Conservation (phyloP, 192 early-diverging fungal genomes). For the Gamsiella multidivaricata region DNA sequence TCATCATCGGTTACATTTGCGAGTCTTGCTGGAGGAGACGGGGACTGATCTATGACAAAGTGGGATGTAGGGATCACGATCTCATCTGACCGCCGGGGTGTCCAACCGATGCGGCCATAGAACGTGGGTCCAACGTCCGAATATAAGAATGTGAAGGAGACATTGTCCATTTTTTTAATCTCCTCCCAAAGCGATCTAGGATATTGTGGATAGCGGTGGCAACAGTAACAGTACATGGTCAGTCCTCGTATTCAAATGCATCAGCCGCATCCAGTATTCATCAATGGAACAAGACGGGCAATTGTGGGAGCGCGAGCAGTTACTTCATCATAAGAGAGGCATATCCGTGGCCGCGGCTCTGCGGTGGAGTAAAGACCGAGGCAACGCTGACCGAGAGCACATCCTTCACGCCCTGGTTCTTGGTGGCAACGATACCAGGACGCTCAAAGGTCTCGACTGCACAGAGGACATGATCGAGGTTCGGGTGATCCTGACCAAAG, state of each 20-base stretch:
- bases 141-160: conserved; percentile 32
- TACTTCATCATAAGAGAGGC: conserved; percentile 44
- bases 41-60: neutral
- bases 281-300: too few species aligned
- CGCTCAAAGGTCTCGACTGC: conserved; percentile 33
- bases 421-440: conserved; percentile 29
- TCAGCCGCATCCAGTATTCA: neutral
- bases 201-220: neutral
- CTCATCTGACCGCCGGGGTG: conserved; percentile 17
- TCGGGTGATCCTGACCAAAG: conserved; percentile 20
- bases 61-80: conserved; percentile 24
- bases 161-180: conserved; percentile 20
- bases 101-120: conserved; percentile 38
- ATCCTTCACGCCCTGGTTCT: conserved; percentile 23
- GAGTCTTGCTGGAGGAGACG: neutral
- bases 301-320: neutral
- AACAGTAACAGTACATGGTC: neutral
- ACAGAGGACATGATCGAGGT: conserved; percentile 23
- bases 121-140: conserved; percentile 39
- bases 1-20: conserved; percentile 11
- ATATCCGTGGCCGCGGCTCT: conserved; percentile 27
- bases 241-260: too few species aligned
- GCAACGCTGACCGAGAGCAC: conserved; percentile 30
- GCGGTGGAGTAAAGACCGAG: conserved; percentile 32
- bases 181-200: conserved; percentile 38